Conservation (phyloP, 202 grass and related monocot species). For the Dendrocalamus latiflorus region DNA sequence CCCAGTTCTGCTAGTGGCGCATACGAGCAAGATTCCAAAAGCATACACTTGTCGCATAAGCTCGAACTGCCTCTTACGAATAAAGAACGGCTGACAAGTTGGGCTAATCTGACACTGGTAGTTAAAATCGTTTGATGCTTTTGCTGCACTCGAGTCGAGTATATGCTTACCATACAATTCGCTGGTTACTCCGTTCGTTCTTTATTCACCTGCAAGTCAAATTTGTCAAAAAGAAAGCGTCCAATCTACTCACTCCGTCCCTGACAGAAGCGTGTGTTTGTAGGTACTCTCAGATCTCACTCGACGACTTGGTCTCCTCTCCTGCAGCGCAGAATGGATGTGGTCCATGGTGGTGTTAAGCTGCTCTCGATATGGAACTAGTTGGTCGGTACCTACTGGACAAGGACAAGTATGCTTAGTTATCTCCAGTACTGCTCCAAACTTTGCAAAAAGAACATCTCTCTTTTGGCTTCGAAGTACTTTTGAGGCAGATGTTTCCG, state of each 20-base stretch:
- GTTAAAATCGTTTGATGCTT: too few species aligned
- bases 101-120: too few species aligned
- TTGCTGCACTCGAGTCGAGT: too few species aligned
- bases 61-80: too few species aligned
- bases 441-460: background rate
- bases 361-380: background rate
- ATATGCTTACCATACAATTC: too few species aligned
- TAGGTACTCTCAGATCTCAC: conserved; percentile 13
- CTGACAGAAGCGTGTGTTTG: conserved; percentile 29
- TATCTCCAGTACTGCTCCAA: background rate
- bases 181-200: background rate
- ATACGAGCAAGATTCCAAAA: too few species aligned
- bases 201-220: background rate
- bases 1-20: too few species aligned
- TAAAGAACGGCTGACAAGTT: too few species aligned
- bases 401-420: background rate
- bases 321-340: background rate
- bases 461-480: background rate
- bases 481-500: background rate
- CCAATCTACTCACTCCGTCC: background rate
- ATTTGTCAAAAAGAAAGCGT: background rate
- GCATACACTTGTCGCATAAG: too few species aligned
- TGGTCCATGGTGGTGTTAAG: conserved; percentile 6
- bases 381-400: background rate
- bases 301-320: background rate